Base-by-base conservation (phyloP, 495 filamentous ascomycete species). In the Podospora fimiseda region DNA sequence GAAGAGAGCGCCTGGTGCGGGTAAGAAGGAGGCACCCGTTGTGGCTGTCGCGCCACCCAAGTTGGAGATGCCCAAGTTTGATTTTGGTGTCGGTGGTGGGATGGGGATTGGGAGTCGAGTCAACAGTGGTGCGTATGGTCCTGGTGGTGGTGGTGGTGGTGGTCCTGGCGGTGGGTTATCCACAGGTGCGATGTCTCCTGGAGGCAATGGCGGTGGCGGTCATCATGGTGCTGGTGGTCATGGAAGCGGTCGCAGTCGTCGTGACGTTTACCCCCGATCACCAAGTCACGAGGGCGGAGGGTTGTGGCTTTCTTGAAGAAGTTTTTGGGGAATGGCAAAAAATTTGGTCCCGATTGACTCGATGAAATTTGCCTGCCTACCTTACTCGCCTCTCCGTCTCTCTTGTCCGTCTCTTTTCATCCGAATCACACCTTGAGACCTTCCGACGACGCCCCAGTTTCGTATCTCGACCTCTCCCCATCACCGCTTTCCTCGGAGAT, bases 11-110 rank as follows among this genome's bases (percentile, higher is more conserved):
- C 53, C 53, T n/a, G n/a, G n/a, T n/a, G n/a, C 21, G 37, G 36
- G 15, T 70, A 68, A 51, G 65, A 64, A 33, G 27, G 27, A 33
- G 27, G 27, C 11, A 33, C 27, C 27, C 6, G 27, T 33, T 11
- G 27, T 33, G 52, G 60, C 63, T 3, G 71, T 67, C 22, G 60
- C 67, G 41, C 66, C 66, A 41, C 80, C 81, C 24, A 78, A 67
- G 64, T 71, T 84, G 59, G 81, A 83, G 52, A 77, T 83, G 65
- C 77, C 75, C 15, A 76, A 71, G 50, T 63, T 81, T 47, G 73
- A 72, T 43, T 69, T 76, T 37, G 65, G 58, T n/a, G 61, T 61
- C 49, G 40, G n/a, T n/a, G n/a, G 48, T 48, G 51, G 42, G 24
- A 30, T 20, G 20, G 50, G 47, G 9, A 43, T 15, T 20, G 43